Percentiles rank a stretch among this genome's conserved stretches.
Conservation (phyloP, 441 rosid species). For the Raphanus hybrid region DNA sequence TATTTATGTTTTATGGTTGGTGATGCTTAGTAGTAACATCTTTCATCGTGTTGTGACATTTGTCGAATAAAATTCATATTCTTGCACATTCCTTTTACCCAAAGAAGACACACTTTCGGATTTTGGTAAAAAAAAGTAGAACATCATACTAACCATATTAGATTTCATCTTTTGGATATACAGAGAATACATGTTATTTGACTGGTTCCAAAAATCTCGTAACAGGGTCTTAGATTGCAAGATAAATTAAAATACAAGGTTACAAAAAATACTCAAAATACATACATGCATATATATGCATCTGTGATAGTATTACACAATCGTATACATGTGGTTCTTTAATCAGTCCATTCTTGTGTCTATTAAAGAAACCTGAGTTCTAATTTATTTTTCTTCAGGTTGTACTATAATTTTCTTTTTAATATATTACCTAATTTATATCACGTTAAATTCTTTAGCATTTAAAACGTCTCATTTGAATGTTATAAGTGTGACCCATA, state of each 20-base stretch:
- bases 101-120: not conserved
- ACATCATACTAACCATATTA: not conserved
- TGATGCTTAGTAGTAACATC: not conserved
- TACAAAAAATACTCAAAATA: not conserved
- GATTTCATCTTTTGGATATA: constrained; percentile 3
- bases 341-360: not conserved
- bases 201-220: constrained; percentile 36
- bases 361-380: not conserved
- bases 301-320: not conserved
- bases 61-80: constrained; percentile 53
- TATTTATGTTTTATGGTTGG: not conserved
- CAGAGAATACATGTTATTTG: constrained; percentile 23
- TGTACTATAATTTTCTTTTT: not conserved
- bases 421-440: not conserved
- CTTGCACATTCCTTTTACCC: constrained; percentile 13
- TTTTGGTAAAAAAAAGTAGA: not conserved
- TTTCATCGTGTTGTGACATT: constrained; percentile 21
- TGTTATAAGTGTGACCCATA: constrained; percentile 3
- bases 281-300: not conserved
- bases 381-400: not conserved
- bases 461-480: constrained; percentile 6
- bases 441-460: not conserved
- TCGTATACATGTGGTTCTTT: not conserved
- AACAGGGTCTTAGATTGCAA: constrained; percentile 25
- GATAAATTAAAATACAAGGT: constrained; percentile 24